Base-by-base conservation (phyloP, 2,329 filamentous ascomycete species). In the Aspergillus vadensis region DNA sequence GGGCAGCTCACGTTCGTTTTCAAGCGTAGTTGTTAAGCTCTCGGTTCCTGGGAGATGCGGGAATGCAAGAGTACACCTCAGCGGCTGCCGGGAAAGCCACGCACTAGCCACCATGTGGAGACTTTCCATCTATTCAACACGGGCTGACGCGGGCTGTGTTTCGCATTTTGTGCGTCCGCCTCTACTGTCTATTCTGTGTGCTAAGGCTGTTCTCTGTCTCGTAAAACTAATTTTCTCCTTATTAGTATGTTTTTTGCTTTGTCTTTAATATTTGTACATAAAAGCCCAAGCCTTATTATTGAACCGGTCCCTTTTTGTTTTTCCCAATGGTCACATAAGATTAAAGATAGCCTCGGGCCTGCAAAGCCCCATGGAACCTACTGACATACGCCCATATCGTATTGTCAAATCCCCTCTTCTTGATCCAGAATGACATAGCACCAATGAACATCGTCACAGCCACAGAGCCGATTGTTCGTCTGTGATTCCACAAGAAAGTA, bases 361-460 rank as follows among this genome's bases (percentile, higher is more conserved):
- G 63, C 56, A 76, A 64, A 9, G 63, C 62, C 27, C 58, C 49
- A 58, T 69, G 70, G 39, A 76, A 63, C 57, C 65, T 65, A 57
- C 65, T 62, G 19, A 76, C n/a, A 60, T 73, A 74, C 14, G 68
- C 68, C 72, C 74, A 74, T 30, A 76, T 67, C 0, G 69, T 64
- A 10, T 59, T 68, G 58, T 79, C 77, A 23, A 76, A 60, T 17
- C 77, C 77, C 44, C 67, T 76, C 58, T 68, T 86, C 56, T 86
- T 82, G 63, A 92, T 73, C 75, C 88, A 90, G 60, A 92, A 79
- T 7, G 91, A 91, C 57, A 91, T 66, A 23, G 87, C 76, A 27
- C 86, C 91, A 50, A 94, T 83, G 5, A 89, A 71, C 25, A 95
- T 75, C 23, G 91, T 87, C 55, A 88, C 75, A 27, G 85, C 88